Evolutionary conservation across 2,329 filamentous ascomycete genomes (phyloP).

Genomic region (Phaeosphaeriaceae sp.): DNA sequence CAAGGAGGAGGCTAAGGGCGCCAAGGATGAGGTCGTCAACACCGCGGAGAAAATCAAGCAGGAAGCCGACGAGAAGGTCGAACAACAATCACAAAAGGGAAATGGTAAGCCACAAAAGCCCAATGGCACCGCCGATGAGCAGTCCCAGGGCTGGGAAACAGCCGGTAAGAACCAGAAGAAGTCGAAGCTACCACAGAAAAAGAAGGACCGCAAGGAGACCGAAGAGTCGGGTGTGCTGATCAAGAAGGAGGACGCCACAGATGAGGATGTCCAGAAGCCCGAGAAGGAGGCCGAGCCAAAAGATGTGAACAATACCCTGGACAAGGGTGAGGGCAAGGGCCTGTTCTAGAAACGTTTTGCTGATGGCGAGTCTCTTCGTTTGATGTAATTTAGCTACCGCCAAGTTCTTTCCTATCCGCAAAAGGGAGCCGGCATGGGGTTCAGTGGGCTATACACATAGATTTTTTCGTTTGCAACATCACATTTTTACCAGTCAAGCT

Average conservation of each 20-base stretch:
- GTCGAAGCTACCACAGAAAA: conserved; percentile 14
- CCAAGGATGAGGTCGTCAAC: conserved; percentile 16
- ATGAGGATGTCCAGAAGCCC: conserved; percentile 13
- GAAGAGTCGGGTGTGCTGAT: conserved; percentile 18
- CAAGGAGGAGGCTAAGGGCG: too few species aligned
- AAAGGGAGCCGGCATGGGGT: not conserved
- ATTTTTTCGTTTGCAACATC: not conserved
- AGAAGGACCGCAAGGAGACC: conserved; percentile 20
- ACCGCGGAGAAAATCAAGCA: conserved; percentile 19
- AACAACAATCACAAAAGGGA: conserved; percentile 2
- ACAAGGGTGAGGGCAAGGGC: conserved; percentile 26
- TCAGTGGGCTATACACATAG: not conserved
- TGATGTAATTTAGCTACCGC: not conserved
- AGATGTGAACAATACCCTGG: conserved; percentile 30
- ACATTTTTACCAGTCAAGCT: too few species aligned
- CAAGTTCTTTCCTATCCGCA: not conserved
- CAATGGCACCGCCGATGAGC: conserved; percentile 9
- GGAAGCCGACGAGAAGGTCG: conserved; percentile 8
- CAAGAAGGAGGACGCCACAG: conserved; percentile 8
- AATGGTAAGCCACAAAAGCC: conserved; percentile 16
- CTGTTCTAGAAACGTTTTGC: conserved; percentile 15
- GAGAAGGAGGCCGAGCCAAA: conserved; percentile 35
- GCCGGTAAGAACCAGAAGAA: conserved; percentile 20
- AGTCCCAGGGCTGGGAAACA: conserved; percentile 6
- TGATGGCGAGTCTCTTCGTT: not conserved